Evolutionary conservation across 129 eudicot species (phyloP), one percentile per base, ranked within the genome.

Genomic region (Escallonia rubra): DNA sequence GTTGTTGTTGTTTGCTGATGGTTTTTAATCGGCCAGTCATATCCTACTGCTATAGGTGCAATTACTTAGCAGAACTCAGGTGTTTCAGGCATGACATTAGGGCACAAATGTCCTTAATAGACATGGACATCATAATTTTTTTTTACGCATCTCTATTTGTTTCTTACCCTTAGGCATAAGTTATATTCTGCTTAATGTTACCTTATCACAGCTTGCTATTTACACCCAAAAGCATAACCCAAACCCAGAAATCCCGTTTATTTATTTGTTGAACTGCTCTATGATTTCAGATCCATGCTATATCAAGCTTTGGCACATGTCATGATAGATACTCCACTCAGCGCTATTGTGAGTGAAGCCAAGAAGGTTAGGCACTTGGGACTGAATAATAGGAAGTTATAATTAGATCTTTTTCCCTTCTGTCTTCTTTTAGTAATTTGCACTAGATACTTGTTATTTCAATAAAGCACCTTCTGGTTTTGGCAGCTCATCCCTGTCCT

Each of bases 291-390:
- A 81, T 81, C 85, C 40, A 84, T 93, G 92, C 68, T 89, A 48
- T 85, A 77, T 74, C 88, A 83, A 74, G 95, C 96, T 15, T 74
- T 86, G 59, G 96, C 90, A 67, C 90, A 93, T 77, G 78, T 93
- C n/a, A 69, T 93, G 59, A 76, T 78, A 10, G 78, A 85, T 70
- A 43, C 99, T 69, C 96, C 99, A 16, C 54, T 89, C 14, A 70
- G 76, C 66, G 99, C 86, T 74, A 39, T 93, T 69, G 10, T 86
- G 82, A 75, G 79, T 64, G 99, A 93, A 65, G 85, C 90, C 46
- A 86, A 75, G 42, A 93, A 86, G 88, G 99, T 93, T 46, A 64
- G 64, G 41, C 39, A 61, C 42, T 23, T 23, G 34, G 34, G 34
- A 23, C 34, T 57, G 13, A 43, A 60, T 72, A 3, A 39, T 59